Evolutionary conservation across 192 early-diverging fungal species (phyloP), one percentile per base, ranked within the genome.

Genomic region (Entophlyctis luteolus): DNA sequence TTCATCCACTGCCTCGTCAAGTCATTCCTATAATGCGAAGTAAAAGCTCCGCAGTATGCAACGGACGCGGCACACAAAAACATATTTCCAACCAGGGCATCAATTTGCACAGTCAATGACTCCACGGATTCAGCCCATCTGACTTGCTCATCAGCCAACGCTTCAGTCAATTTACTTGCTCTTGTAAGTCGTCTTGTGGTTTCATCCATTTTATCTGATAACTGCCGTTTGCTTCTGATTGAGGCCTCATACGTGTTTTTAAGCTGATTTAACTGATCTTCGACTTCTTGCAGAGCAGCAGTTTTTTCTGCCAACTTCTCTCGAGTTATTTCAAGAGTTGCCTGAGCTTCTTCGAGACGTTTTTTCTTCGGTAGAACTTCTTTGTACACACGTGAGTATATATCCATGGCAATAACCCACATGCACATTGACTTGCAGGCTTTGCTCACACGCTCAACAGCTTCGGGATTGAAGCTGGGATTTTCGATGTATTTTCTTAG

Each of bases 151-250:
- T 86, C 84, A 12, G 84, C 82, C 31, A 86, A 54, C 0, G 84
- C 84, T 1, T 70, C 62, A 0, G 84, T 86, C 27, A 86, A 68
- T 59, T 84, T 84, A 53, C 77, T 84, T 1, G 84, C 84, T 12
- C 82, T 56, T 3, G 66, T 74, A 34, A 86, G 45, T n/a, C 84
- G 69, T 32, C 74, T 55, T 1, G 79, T 83, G 1, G 84, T 86
- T 62, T 86, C 84, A 37, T 86, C 84, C 79, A 84, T 86, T 67
- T 86, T 86, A 36, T 86, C 82, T 2, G 77, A 57, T 37, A 86
- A 70, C 63, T 75, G 68, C 48, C 72, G 70, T 59, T 86, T 86
- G 72, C 73, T 74, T 25, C 66, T 49, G 29, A 84, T 73, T 2
- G 82, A 84, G 35, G 71, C 66, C 67, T 86, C 84, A 49, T 82